These are phyloP conservation scores for Calonectria multiphialidica DNA, from an alignment of 2,329 filamentous ascomycete genomes.

Conservation along the genomic window DNA sequence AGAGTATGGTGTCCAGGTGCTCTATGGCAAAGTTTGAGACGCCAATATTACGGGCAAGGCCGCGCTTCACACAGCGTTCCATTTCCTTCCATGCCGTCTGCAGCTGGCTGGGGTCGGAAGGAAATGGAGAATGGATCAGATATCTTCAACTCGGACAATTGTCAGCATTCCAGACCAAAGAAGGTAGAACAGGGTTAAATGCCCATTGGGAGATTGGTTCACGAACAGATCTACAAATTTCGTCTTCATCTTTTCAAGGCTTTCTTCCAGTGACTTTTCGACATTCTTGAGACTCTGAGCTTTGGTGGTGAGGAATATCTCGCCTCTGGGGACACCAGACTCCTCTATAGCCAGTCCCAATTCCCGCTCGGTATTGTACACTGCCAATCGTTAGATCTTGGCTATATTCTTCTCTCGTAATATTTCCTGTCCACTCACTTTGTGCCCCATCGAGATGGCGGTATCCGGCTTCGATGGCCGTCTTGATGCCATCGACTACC, in stretches of 20 bases:
- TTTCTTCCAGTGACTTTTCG: background rate
- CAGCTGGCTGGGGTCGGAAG: background rate
- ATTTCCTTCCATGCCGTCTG: constrained; percentile 9
- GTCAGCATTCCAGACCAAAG: background rate
- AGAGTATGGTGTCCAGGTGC: constrained; percentile 22
- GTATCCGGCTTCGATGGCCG: constrained; percentile 13
- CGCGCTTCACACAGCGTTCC: constrained; percentile 7
- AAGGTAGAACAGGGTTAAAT: background rate
- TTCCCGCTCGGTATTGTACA: constrained; percentile 11
- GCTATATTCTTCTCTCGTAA: background rate
- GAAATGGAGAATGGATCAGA: background rate
- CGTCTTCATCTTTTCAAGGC: background rate
- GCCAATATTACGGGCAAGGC: constrained; percentile 16
- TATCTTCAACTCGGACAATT: background rate
- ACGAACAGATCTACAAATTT: background rate
- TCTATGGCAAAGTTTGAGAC: constrained; percentile 30
- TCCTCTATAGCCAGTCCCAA: constrained; percentile 8
- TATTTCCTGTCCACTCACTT: background rate
- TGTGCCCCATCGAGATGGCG: constrained; percentile 24
- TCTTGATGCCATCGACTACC: background rate
- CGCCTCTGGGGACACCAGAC: background rate
- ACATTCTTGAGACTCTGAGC: background rate
- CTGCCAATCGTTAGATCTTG: background rate
- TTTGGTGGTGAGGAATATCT: constrained; percentile 19
- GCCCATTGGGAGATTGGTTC: background rate